Percentiles rank a stretch among this genome's conserved stretches.
phyloP scores from a whole-genome alignment of 208 protist species.

The Leishmania lainsoni region DNA sequence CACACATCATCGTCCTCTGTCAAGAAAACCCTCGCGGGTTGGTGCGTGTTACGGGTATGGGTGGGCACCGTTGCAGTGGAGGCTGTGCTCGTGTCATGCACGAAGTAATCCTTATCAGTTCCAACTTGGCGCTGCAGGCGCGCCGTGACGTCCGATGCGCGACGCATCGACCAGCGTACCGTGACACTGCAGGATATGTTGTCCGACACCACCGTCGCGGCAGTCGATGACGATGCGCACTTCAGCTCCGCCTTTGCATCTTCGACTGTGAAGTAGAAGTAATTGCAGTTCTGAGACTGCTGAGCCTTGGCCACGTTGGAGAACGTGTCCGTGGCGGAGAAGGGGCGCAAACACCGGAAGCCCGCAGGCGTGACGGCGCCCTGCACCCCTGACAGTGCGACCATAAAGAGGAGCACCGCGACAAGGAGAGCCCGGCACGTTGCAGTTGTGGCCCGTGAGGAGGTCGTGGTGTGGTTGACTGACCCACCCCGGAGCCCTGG shows the following conservation, averaged over 20 bases:
- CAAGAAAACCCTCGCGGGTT: neutral
- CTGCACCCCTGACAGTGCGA: neutral
- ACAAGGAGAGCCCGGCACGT: neutral
- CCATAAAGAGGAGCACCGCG: neutral
- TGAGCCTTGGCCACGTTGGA: conserved; percentile 31
- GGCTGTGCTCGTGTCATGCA: neutral
- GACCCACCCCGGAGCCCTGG: neutral
- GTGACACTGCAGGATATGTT: conserved; percentile 30
- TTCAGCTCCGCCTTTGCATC: conserved; percentile 36
- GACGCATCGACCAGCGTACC: conserved; percentile 31
- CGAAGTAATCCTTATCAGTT: conserved; percentile 25
- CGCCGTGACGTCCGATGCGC: conserved; percentile 10
- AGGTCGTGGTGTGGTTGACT: too few relatives aligned
- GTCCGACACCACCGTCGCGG: neutral
- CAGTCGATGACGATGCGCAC: conserved; percentile 26
- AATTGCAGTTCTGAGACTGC: conserved; percentile 54
- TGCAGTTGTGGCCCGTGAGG: neutral
- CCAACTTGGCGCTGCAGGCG: conserved; percentile 25
- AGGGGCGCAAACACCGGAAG: conserved; percentile 67
- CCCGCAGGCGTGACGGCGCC: neutral
- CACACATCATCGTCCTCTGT: conserved; percentile 49
- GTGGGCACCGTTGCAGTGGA: neutral
- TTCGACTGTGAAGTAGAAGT: conserved; percentile 54
- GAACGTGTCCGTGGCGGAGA: conserved; percentile 49
- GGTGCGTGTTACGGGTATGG: neutral